Percentiles rank a stretch among this genome's conserved stretches.
Evolutionary conservation across 1,284 basidiomycete genomes (phyloP).

Genomic region (Malassezia cuniculi): DNA sequence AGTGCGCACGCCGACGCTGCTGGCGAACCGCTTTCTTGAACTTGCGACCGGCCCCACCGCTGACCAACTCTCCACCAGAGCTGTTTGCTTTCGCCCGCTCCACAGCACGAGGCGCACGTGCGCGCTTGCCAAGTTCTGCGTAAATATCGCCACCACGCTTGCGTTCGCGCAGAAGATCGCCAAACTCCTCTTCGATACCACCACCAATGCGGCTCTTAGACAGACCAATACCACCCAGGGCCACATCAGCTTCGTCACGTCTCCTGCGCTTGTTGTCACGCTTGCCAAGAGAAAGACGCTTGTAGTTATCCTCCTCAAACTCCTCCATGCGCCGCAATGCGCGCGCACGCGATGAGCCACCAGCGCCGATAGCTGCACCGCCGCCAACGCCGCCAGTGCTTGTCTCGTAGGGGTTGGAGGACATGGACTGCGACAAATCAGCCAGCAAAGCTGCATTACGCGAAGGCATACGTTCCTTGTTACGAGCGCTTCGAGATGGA

Average conservation of each 20-base stretch:
- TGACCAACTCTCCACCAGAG: not conserved
- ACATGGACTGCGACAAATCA: slow-evolving; percentile 36
- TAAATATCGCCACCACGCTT: slow-evolving; percentile 5
- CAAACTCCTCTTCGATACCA: slow-evolving; percentile 43
- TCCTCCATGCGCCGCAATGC: slow-evolving; percentile 70
- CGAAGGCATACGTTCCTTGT: slow-evolving; percentile 13
- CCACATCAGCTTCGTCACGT: slow-evolving; percentile 79
- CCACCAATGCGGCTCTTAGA: slow-evolving; percentile 33
- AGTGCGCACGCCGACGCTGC: slow-evolving; percentile 4
- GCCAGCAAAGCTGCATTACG: slow-evolving; percentile 34
- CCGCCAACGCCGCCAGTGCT: slow-evolving; percentile 35
- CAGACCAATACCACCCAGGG: slow-evolving; percentile 55
- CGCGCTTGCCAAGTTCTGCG: slow-evolving; percentile 3
- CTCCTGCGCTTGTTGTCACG: slow-evolving; percentile 64
- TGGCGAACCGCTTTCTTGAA: slow-evolving; percentile 11
- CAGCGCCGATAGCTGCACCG: slow-evolving; percentile 18
- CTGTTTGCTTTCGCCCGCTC: not conserved
- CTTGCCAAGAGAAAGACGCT: slow-evolving; percentile 79
- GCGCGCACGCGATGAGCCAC: slow-evolving; percentile 53
- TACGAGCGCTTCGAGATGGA: slow-evolving; percentile 44
- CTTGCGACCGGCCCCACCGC: slow-evolving; percentile 3
- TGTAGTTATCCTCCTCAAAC: slow-evolving; percentile 94
- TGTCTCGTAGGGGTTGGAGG: slow-evolving; percentile 38
- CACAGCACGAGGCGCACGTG: not conserved
- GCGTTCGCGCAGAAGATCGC: slow-evolving; percentile 30